These are phyloP conservation scores for Fraxinus sp. DNA, from an alignment of 305 asterid genomes.

Conservation along the genomic window DNA sequence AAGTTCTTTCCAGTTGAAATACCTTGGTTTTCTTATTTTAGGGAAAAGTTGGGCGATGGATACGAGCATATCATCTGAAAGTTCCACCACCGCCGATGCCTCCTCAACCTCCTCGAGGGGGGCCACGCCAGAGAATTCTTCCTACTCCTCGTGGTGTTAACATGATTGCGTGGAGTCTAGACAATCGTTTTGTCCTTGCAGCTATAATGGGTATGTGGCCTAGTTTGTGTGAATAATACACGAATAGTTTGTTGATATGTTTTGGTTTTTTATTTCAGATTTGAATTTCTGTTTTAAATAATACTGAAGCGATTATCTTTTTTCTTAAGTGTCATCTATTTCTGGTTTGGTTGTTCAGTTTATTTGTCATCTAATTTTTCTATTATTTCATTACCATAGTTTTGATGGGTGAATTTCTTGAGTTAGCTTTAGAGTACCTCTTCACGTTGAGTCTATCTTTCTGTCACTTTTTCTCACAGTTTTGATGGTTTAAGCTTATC, in stretches of 20 bases:
- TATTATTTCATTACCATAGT: constrained; percentile 14
- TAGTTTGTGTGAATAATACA: constrained; percentile 21
- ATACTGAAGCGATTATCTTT: neutral
- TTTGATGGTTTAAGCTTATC: constrained; percentile 13
- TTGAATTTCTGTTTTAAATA: constrained; percentile 4
- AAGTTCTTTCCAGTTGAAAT: neutral
- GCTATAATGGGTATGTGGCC: constrained; percentile 90
- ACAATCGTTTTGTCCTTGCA: constrained; percentile 98
- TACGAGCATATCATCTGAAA: constrained; percentile 90
- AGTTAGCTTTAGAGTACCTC: constrained; percentile 6
- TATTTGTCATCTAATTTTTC: neutral
- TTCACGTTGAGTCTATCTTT: constrained; percentile 8
- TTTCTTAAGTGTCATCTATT: neutral
- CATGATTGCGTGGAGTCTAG: constrained; percentile 98
- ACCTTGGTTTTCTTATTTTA: constrained; percentile 31
- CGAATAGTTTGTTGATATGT: neutral
- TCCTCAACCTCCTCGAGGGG: constrained; percentile 96
- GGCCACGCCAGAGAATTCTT: constrained; percentile 96
- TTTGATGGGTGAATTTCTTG: neutral
- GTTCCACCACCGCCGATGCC: constrained; percentile 99
- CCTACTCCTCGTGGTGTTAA: constrained; percentile 99
- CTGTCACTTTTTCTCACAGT: constrained; percentile 11
- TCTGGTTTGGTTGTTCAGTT: neutral
- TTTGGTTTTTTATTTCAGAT: constrained; percentile 10
- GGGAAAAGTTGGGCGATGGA: constrained; percentile 96